phyloP scores from a whole-genome alignment of 345 rosid species.

The Euphorbia lathyris region DNA sequence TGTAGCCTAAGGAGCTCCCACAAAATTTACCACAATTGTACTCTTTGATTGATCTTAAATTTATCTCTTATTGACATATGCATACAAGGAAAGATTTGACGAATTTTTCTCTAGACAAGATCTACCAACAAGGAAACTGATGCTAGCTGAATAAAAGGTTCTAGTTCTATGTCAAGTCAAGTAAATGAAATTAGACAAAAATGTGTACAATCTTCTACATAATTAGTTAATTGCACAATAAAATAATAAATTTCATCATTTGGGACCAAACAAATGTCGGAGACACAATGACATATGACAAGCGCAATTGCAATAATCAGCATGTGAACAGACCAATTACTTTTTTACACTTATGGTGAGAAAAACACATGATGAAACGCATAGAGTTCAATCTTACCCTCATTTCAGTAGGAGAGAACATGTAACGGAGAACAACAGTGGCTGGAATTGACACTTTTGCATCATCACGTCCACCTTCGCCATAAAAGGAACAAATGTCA shows the following conservation, averaged over 20 bases:
- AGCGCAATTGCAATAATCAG: neutral
- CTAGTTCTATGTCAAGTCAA: neutral
- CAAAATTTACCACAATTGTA: neutral
- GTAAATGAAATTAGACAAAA: neutral
- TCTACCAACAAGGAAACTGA: neutral
- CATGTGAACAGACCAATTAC: neutral
- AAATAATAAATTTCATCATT: neutral
- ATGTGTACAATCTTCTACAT: neutral
- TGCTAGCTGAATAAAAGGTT: neutral
- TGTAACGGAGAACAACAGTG: constrained; percentile 70
- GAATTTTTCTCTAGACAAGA: neutral
- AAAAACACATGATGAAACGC: neutral
- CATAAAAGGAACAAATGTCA: constrained; percentile 20
- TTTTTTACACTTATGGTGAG: neutral
- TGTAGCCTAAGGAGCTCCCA: neutral
- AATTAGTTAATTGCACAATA: neutral
- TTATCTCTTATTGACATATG: neutral
- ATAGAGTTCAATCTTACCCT: constrained; percentile 41
- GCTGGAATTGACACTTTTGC: constrained; percentile 74
- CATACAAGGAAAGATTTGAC: neutral
- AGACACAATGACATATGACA: neutral
- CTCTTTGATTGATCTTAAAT: neutral
- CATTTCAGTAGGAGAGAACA: constrained; percentile 87
- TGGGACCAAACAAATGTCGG: neutral
- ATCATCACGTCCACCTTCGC: constrained; percentile 90